A percentile compares a stretch with the other conserved stretches of the same genome.
Evolutionary conservation across 495 filamentous ascomycete species (phyloP).

Genomic region (Talaromyces liani): DNA sequence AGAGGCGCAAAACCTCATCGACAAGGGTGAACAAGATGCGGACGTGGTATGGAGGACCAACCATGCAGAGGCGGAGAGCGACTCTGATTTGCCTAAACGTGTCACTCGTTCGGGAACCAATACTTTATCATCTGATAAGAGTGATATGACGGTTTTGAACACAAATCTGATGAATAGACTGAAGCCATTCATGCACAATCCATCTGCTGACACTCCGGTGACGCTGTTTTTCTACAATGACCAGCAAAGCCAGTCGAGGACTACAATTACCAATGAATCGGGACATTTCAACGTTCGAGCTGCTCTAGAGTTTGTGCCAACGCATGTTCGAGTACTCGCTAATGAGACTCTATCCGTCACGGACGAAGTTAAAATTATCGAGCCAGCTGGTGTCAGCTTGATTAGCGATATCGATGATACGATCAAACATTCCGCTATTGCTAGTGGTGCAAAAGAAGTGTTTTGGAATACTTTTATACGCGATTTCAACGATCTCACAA

Average conservation of each 20-base stretch:
- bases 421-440: conserved; percentile 90
- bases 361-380: conserved; percentile 65
- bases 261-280: conserved; percentile 69
- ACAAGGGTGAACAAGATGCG: conserved; percentile 60
- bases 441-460: conserved; percentile 79
- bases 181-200: conserved; percentile 80
- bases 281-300: conserved; percentile 79
- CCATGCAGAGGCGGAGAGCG: conserved; percentile 12
- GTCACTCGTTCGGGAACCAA: conserved; percentile 29
- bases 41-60: conserved; percentile 54
- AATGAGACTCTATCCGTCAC: conserved; percentile 77
- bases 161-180: conserved; percentile 78
- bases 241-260: conserved; percentile 65
- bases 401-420: conserved; percentile 99
- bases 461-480: conserved; percentile 93
- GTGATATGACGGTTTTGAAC: conserved; percentile 74
- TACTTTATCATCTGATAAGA: conserved; percentile 45
- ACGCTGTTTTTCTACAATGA: conserved; percentile 94
- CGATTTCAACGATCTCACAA: conserved; percentile 68
- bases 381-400: conserved; percentile 76
- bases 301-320: conserved; percentile 81
- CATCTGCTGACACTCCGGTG: conserved; percentile 62
- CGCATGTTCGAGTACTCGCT: conserved; percentile 77
- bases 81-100: conserved; percentile 4
- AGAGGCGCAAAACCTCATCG: conserved; percentile 68